phyloP scores from a whole-genome alignment of 2,329 filamentous ascomycete genomes.

The Aspergillus sojae region DNA sequence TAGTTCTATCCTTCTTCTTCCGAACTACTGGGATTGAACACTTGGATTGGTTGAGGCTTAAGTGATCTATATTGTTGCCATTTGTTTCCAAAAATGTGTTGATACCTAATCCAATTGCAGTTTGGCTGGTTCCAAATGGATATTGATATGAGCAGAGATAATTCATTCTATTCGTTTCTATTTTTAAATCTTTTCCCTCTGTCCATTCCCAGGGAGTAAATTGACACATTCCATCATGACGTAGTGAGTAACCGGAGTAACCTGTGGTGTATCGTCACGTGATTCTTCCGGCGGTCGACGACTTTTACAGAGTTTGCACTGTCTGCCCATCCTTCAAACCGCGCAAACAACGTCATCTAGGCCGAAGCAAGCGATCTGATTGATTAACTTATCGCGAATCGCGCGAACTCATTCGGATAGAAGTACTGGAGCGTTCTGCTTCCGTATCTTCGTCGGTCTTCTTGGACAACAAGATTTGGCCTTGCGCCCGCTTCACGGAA shows the following conservation, averaged over 20 bases:
- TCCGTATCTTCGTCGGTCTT: slow-evolving; percentile 4
- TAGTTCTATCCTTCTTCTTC: not conserved
- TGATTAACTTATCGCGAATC: slow-evolving; percentile 24
- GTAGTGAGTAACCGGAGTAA: not conserved
- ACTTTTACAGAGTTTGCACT: slow-evolving; percentile 41
- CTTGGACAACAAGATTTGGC: not conserved
- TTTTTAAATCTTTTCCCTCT: not conserved
- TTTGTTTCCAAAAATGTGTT: not conserved
- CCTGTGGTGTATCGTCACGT: not conserved
- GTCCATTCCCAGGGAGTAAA: not conserved
- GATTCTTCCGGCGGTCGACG: not conserved
- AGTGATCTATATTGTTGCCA: slow-evolving; percentile 2
- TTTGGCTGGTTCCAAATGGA: slow-evolving; percentile 22
- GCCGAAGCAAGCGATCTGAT: slow-evolving; percentile 29
- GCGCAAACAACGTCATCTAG: slow-evolving; percentile 38
- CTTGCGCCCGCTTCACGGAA: slow-evolving; percentile 7
- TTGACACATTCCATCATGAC: not conserved
- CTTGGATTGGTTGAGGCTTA: not conserved
- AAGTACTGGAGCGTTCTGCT: slow-evolving; percentile 14
- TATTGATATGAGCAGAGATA: not conserved
- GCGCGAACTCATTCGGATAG: slow-evolving; percentile 9
- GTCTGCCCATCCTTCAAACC: slow-evolving; percentile 45
- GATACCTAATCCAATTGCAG: slow-evolving; percentile 2
- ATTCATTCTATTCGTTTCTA: not conserved
- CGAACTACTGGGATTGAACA: not conserved